Percentiles rank a stretch among this genome's conserved stretches.
phyloP scores from a whole-genome alignment of 257 asterid species.

The Capsicum pubescens region DNA sequence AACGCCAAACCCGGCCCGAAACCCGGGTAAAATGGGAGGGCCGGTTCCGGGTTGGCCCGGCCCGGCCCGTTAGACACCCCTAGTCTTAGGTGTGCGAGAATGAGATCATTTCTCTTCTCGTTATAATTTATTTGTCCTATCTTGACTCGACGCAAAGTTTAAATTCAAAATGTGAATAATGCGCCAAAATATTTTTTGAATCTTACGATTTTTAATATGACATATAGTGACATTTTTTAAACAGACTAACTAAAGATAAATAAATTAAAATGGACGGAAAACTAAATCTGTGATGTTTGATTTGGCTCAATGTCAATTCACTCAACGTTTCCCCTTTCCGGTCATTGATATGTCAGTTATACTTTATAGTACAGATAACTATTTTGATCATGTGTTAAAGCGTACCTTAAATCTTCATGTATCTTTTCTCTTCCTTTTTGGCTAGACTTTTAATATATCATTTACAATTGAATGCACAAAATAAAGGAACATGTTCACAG shows the following conservation, averaged over 20 bases:
- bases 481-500: background rate
- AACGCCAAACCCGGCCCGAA: too few relatives aligned
- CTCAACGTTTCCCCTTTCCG: background rate
- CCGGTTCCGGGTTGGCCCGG: too few relatives aligned
- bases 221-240: background rate
- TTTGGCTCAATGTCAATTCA: background rate
- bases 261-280: background rate
- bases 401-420: background rate
- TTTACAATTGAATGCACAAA: background rate
- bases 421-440: background rate
- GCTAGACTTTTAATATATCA: background rate
- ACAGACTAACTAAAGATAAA: fast-evolving
- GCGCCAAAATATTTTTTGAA: background rate
- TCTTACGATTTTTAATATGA: too few relatives aligned
- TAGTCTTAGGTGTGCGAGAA: background rate
- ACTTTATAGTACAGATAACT: too few relatives aligned
- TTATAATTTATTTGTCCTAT: background rate
- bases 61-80: too few relatives aligned
- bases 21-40: too few relatives aligned
- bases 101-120: background rate
- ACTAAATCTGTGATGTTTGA: background rate
- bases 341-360: too few relatives aligned
- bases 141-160: background rate
- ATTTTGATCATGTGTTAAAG: background rate
- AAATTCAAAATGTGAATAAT: too few relatives aligned